A percentile compares a stretch with the other conserved stretches of the same genome.
Conservation (phyloP, 2,329 filamentous ascomycete species). For the Akanthomyces lecanii region DNA sequence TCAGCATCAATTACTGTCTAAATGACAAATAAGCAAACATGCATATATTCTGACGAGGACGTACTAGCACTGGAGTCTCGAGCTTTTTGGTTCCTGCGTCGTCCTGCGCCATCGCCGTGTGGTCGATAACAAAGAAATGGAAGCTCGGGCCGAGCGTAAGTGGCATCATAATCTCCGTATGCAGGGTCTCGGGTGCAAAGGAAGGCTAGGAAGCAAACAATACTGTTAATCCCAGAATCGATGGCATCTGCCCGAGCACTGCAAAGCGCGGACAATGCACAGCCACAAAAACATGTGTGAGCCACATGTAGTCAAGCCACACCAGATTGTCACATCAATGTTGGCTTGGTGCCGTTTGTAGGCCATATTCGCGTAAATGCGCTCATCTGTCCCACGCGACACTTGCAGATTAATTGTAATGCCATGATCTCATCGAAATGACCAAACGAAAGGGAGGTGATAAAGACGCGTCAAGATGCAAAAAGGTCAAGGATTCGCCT, state of each 20-base stretch:
- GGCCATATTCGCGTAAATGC: not conserved
- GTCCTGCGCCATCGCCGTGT: not conserved
- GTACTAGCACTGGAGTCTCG: no score
- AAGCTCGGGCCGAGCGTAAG: not conserved
- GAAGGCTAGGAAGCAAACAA: not conserved
- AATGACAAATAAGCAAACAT: no score
- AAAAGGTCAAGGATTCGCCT: constrained; percentile 2
- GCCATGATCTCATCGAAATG: not conserved
- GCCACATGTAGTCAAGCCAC: constrained; percentile 7
- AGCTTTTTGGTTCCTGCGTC: no score
- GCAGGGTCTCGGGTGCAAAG: not conserved
- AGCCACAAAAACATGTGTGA: not conserved
- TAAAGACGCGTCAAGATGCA: constrained; percentile 25
- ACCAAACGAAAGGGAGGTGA: constrained; percentile 7
- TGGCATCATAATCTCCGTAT: not conserved
- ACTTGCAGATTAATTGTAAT: not conserved
- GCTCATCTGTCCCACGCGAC: not conserved
- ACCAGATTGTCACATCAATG: not conserved
- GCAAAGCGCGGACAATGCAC: not conserved
- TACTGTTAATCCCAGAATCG: not conserved
- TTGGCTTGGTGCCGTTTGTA: not conserved
- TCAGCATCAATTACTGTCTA: not conserved
- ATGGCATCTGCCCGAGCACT: not conserved
- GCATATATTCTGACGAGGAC: no score
- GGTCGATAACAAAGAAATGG: not conserved